Evolutionary conservation across 495 filamentous ascomycete genomes (phyloP).

Genomic region (Penicillium turbatum): DNA sequence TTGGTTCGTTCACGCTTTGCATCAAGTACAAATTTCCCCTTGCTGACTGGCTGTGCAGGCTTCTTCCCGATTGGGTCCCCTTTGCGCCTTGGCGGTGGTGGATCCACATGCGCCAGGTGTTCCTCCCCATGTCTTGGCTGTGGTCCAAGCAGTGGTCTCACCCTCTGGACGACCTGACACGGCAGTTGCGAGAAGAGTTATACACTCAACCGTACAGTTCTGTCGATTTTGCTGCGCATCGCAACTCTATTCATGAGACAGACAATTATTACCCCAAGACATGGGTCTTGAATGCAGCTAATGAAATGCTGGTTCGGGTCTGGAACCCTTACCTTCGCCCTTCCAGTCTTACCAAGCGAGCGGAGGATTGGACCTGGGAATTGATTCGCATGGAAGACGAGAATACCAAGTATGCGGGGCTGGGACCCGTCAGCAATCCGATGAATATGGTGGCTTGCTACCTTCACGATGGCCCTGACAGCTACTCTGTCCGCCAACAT

Average conservation of each 20-base stretch:
- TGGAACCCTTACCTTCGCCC: slow-evolving; percentile 71
- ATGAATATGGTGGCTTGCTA: slow-evolving; percentile 85
- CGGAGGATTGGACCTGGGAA: slow-evolving; percentile 70
- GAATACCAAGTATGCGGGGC: slow-evolving; percentile 81
- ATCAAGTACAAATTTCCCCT: background rate
- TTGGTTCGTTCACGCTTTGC: slow-evolving; percentile 50
- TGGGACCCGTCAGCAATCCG: slow-evolving; percentile 84
- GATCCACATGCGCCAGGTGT: slow-evolving; percentile 94
- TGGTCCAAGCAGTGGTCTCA: slow-evolving; percentile 74
- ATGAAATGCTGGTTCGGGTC: slow-evolving; percentile 70
- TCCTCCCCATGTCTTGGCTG: slow-evolving; percentile 85
- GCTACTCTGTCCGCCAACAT: slow-evolving; percentile 71
- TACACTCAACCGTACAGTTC: slow-evolving; percentile 74
- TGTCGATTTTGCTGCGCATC: slow-evolving; percentile 70
- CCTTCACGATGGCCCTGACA: slow-evolving; percentile 74
- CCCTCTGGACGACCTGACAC: slow-evolving; percentile 66
- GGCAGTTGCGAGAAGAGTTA: slow-evolving; percentile 72
- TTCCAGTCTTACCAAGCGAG: slow-evolving; percentile 51
- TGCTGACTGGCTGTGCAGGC: slow-evolving; percentile 36
- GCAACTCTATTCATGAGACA: slow-evolving; percentile 71
- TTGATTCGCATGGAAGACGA: slow-evolving; percentile 85
- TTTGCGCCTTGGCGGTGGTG: slow-evolving; percentile 97
- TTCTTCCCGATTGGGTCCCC: slow-evolving; percentile 92
- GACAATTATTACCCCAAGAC: slow-evolving; percentile 96
- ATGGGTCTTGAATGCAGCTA: slow-evolving; percentile 69